Base-by-base conservation (phyloP, 1,139 yeast genomes). In the Diutina mesorugosa region DNA sequence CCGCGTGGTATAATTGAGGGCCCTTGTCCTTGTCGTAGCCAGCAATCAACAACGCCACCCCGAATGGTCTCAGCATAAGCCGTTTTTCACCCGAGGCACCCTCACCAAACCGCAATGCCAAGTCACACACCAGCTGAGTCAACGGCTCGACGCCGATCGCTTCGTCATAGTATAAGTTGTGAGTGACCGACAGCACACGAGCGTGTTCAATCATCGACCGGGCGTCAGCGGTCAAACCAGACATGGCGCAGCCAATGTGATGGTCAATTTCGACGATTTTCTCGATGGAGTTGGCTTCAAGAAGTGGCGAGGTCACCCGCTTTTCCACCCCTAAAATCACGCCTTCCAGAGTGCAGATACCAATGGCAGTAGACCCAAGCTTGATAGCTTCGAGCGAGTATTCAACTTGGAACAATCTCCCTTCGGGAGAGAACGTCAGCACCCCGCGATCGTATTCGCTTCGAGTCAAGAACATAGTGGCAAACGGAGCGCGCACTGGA, bases 381-480 rank as follows among this genome's bases (percentile, higher is more conserved):
- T 93, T 95, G 70, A 95, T 95, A 56, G 99, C 99, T 72, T 95
- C 99, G 56, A 93, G 77, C 14, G 99, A 95, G 72, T 95, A 95
- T 71, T 95, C 99, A 54, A 95, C 99, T 73, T 95, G 99, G 74
- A 95, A 95, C 60, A 95, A 78, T 69, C 99, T 87, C 41, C 99
- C 99, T 71, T 95, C 99, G 16, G 99, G 99, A 1, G 98, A 91
- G 72, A 95, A 95, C 7, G 99, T 93, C 67, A 95, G 87, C 57
- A 95, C 99, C 61, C 99, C 99, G 72, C 99, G 88, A 70, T 95
- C 99, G 72, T 95, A 95, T 78, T 95, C 99, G 74, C 96, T 88
- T 85, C 99, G 85, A 30, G 99, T 95, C 65, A 95, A 81, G 74
- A 95, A 95, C 99, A 93, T 93, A 56, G 56, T 38, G 54, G 53